Conservation (phyloP, 2,329 filamentous ascomycete species). For the Fusarium chuoi region DNA sequence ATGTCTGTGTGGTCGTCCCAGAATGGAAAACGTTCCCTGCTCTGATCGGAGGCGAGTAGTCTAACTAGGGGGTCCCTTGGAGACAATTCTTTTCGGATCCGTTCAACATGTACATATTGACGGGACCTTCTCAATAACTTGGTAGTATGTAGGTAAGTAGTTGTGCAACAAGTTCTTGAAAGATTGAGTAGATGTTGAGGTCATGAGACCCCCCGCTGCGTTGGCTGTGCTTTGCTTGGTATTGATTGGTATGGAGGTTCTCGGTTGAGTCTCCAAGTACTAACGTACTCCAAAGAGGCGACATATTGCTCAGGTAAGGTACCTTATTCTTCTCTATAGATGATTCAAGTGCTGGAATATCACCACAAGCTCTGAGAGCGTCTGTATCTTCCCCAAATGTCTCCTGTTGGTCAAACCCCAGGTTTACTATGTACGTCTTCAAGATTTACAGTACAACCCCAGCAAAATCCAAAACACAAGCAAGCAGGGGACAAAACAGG, state of each 20-base stretch:
- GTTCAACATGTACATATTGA: no score
- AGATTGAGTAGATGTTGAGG: not conserved
- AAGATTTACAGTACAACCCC: not conserved
- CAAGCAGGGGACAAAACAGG: constrained; percentile 23
- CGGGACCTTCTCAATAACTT: no score
- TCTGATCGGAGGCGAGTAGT: constrained; percentile 15
- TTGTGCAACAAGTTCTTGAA: not conserved
- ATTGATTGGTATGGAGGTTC: not conserved
- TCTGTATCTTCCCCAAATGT: not conserved
- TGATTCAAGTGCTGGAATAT: not conserved
- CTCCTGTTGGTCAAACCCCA: constrained; percentile 3
- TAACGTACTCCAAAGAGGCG: not conserved
- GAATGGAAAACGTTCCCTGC: constrained; percentile 18
- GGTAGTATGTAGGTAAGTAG: no score
- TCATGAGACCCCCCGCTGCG: constrained; percentile 8
- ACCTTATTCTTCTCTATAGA: not conserved
- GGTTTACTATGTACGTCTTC: not conserved
- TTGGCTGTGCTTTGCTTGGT: constrained; percentile 14
- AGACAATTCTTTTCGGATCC: no score
- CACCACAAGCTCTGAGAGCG: no score
- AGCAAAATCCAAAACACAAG: constrained; percentile 25
- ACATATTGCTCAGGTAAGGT: not conserved
- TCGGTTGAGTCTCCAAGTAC: not conserved
- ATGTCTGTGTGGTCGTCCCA: not conserved
- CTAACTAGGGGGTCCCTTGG: constrained; percentile 5